Percentiles rank a stretch among this genome's conserved stretches.
Evolutionary conservation across 2,329 filamentous ascomycete genomes (phyloP).

Genomic region (Plectosphaerella cucumerina): DNA sequence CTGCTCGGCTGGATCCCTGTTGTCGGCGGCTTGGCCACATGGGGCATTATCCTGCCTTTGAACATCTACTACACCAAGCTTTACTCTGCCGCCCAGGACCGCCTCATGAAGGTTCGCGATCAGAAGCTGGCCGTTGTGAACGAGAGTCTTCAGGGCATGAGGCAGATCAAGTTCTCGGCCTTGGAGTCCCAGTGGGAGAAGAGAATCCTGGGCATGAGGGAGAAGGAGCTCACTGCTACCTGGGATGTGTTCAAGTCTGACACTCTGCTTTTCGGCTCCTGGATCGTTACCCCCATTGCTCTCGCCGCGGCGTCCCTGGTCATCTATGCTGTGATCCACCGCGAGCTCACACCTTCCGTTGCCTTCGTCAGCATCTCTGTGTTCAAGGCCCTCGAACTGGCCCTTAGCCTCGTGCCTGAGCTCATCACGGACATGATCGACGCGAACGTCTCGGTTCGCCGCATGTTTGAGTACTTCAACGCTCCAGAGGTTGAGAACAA

Average conservation of each 20-base stretch:
- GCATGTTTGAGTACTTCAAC: constrained; percentile 68
- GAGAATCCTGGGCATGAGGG: constrained; percentile 59
- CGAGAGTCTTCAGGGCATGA: constrained; percentile 73
- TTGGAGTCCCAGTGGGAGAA: constrained; percentile 71
- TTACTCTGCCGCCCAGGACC: constrained; percentile 62
- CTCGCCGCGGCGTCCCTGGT: constrained; percentile 68
- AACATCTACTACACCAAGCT: constrained; percentile 64
- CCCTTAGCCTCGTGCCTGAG: constrained; percentile 68
- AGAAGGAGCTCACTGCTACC: constrained; percentile 61
- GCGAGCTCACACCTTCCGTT: constrained; percentile 62
- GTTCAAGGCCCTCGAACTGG: constrained; percentile 69
- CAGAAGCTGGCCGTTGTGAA: constrained; percentile 72
- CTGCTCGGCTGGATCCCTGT: constrained; percentile 71
- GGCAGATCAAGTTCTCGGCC: constrained; percentile 82
- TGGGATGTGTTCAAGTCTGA: constrained; percentile 65
- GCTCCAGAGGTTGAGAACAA: constrained; percentile 59
- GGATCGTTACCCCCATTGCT: constrained; percentile 70
- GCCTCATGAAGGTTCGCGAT: constrained; percentile 72
- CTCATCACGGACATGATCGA: constrained; percentile 68
- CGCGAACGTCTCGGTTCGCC: constrained; percentile 65
- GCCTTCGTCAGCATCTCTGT: constrained; percentile 76
- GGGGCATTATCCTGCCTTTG: constrained; percentile 61
- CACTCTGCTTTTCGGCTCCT: constrained; percentile 59
- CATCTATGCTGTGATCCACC: constrained; percentile 61
- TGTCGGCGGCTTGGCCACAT: constrained; percentile 59